These are phyloP conservation scores for Claviceps pusilla DNA, from an alignment of 2,329 filamentous ascomycete species.

Conservation along the genomic window DNA sequence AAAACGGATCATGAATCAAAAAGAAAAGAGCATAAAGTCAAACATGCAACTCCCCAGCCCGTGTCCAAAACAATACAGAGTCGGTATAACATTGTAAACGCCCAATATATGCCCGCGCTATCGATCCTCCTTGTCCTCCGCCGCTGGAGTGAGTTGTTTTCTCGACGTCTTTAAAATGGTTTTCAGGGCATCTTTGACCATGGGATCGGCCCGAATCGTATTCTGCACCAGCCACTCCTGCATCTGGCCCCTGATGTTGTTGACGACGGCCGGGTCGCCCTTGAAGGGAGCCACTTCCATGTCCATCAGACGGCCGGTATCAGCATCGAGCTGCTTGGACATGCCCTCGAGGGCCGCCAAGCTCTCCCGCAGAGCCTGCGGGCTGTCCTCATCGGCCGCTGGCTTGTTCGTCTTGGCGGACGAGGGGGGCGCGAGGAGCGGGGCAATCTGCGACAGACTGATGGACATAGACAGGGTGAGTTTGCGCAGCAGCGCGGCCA, in stretches of 20 bases:
- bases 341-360: slow-evolving; percentile 52
- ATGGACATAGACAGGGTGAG: slow-evolving; percentile 67
- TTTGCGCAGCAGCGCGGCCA: slow-evolving; percentile 60
- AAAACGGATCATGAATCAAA: no score
- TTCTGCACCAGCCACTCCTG: slow-evolving; percentile 82
- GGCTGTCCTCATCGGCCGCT: slow-evolving; percentile 25
- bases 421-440: slow-evolving; percentile 39
- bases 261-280: slow-evolving; percentile 50
- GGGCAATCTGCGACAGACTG: slow-evolving; percentile 66
- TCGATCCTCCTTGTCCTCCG: slow-evolving; percentile 40
- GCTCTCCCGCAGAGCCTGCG: slow-evolving; percentile 25
- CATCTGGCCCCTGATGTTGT: slow-evolving; percentile 49
- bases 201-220: slow-evolving; percentile 61
- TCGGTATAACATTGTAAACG: no score
- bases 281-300: slow-evolving; percentile 71
- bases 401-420: slow-evolving; percentile 13
- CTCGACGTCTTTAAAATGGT: slow-evolving; percentile 49
- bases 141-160: slow-evolving; percentile 41
- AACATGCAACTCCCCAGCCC: no score
- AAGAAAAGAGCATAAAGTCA: no score
- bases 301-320: slow-evolving; percentile 54
- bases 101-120: slow-evolving; percentile 8
- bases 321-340: slow-evolving; percentile 46
- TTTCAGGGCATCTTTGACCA: slow-evolving; percentile 67
- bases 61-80: no score